Conservation (phyloP, 179 eudicot species). For the Silene noctiflora region DNA sequence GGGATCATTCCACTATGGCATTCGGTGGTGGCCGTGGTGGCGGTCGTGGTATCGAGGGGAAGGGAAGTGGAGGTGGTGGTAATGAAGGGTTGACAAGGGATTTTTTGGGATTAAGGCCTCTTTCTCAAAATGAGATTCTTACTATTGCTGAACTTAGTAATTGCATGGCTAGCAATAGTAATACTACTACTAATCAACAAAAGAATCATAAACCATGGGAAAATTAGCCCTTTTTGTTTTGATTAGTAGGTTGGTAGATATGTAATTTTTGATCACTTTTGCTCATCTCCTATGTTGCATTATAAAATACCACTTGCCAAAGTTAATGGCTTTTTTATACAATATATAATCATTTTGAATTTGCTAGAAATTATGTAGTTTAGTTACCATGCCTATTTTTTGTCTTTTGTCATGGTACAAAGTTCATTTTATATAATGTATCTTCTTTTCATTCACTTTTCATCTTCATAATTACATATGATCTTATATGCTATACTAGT, state of each 20-base stretch:
- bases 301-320: conserved; percentile 6
- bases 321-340: conserved; percentile 26
- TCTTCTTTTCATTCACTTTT: not conserved
- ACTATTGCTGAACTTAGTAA: conserved; percentile 44
- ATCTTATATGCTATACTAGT: conserved; percentile 9
- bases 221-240: conserved; percentile 22
- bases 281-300: not conserved
- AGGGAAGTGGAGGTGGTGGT: conserved; percentile 11
- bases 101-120: conserved; percentile 66
- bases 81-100: conserved; percentile 77
- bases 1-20: conserved; percentile 20
- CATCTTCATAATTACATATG: conserved; percentile 11
- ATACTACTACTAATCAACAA: conserved; percentile 22
- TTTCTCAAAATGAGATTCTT: conserved; percentile 59
- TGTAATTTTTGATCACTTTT: not conserved
- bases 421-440: not conserved
- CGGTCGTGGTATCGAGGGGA: not conserved
- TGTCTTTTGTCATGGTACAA: conserved; percentile 21
- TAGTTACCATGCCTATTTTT: conserved; percentile 18
- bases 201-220: conserved; percentile 42
- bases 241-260: not conserved
- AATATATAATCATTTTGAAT: not conserved
- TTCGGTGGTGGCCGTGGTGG: conserved; percentile 18
- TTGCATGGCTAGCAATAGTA: conserved; percentile 26
- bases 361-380: not conserved